Evolutionary conservation across 345 rosid species (phyloP).

Genomic region (Clausena lansium): DNA sequence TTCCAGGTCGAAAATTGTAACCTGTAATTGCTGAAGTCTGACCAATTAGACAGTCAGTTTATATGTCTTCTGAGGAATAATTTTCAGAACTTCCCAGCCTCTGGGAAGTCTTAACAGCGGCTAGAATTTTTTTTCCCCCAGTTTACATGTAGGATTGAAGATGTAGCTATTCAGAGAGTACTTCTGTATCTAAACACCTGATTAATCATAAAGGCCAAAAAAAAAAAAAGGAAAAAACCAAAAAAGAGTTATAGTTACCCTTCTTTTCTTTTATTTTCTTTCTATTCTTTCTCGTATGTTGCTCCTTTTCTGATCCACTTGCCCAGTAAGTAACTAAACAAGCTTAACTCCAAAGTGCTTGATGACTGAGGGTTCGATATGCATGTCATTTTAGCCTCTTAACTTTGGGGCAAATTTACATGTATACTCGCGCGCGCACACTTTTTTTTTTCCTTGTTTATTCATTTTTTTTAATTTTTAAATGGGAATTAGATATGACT

Average conservation of each 20-base stretch:
- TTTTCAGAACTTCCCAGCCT: constrained; percentile 21
- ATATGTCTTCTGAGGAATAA: constrained; percentile 16
- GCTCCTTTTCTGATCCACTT: neutral
- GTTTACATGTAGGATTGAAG: constrained; percentile 23
- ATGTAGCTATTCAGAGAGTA: constrained; percentile 21
- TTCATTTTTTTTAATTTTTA: neutral
- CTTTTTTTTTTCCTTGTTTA: neutral
- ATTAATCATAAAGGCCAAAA: neutral
- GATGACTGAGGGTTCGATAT: neutral
- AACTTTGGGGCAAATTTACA: neutral
- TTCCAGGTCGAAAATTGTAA: constrained; percentile 28
- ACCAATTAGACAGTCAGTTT: constrained; percentile 18
- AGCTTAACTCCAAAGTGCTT: neutral
- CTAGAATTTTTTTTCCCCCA: constrained; percentile 13
- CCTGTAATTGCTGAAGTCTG: constrained; percentile 26
- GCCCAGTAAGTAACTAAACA: neutral
- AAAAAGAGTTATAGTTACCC: neutral
- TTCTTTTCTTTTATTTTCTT: neutral
- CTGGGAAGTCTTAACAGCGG: constrained; percentile 18
- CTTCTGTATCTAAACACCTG: constrained; percentile 21
- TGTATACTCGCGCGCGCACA: too few relatives aligned
- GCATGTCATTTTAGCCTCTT: neutral
- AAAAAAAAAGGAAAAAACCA: neutral
- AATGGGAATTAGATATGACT: neutral
- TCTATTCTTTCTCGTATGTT: neutral